Evolutionary conservation across 2,329 filamentous ascomycete species (phyloP), one percentile per base, ranked within the genome.

Genomic region (Fusarium hostae): DNA sequence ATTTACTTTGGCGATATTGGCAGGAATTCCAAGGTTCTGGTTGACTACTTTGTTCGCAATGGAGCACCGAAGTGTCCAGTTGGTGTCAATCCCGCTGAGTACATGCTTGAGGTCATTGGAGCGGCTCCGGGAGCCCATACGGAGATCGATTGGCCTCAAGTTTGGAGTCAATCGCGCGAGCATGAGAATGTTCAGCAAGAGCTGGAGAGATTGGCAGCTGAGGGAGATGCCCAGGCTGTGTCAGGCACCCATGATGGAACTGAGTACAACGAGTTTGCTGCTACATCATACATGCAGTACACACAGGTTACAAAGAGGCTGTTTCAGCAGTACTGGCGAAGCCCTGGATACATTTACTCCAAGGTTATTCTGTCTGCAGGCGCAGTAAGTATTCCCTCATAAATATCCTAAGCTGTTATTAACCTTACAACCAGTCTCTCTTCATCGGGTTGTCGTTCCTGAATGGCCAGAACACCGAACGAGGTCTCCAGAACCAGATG

Each of bases 371-470:
- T 80, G 34, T 78, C 74, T 0, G 74, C 58, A 6, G 74, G 74
- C 9, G 66, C 72, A 48, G 74, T 76, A 55, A 75, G 72, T 90
- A 11, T 10, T 18, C 16, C 20, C 4, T 5, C 2, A 6, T 3
- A 0, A 6, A 18, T 16, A 9, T 8, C 4, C 0, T 4, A 6
- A 5, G 11, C 5, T n/a, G 3, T 4, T 12, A 43, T 60, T 70
- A 22, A 71, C 20, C 1, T 2, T 10, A 9, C 8, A 18, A 22
- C 6, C 4, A 76, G 68, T 71, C 74, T 5, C 83, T 93, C 3
- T 93, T 92, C 78, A 90, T 93, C 63, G 91, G 91, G 2, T 88
- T 92, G 74, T 91, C 89, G 0, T 91, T 93, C 75, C 88, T 87
- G 78, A 86, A 90, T 28, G 85, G 88, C 5, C 82, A 87, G 30